Percentiles rank a stretch among this genome's conserved stretches.
phyloP scores from a whole-genome alignment of 1,139 yeast species.

The Casaregolazyma lundiana region DNA sequence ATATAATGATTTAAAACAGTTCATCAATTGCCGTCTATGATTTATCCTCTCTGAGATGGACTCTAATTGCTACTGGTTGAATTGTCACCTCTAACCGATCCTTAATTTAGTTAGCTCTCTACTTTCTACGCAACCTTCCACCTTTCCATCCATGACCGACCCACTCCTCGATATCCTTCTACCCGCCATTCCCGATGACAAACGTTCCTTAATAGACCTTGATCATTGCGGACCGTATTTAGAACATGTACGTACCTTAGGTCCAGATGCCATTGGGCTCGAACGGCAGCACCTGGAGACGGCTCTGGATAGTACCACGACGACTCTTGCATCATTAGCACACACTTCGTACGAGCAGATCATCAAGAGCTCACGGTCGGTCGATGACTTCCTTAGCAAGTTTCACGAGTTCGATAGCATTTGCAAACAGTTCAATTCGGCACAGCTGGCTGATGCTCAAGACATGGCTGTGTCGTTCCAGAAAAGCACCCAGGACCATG shows the following conservation, averaged over 20 bases:
- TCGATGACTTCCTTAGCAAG: constrained; percentile 16
- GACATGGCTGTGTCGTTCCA: constrained; percentile 22
- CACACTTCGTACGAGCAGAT: constrained; percentile 25
- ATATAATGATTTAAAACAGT: too few species aligned
- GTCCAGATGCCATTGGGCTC: constrained; percentile 19
- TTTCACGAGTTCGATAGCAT: constrained; percentile 19
- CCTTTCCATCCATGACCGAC: constrained; percentile 17
- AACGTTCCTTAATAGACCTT: constrained; percentile 5
- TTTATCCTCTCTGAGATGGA: too few species aligned
- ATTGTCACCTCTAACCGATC: too few species aligned
- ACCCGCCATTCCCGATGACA: constrained; percentile 20
- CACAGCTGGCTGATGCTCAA: constrained; percentile 9
- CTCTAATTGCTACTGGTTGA: too few species aligned
- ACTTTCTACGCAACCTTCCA: not conserved
- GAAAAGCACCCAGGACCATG: constrained; percentile 5
- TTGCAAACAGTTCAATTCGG: constrained; percentile 15
- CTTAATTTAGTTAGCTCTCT: too few species aligned
- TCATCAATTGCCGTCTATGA: too few species aligned
- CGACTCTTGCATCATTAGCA: constrained; percentile 23
- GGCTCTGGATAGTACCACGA: constrained; percentile 18
- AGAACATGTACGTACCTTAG: constrained; percentile 22
- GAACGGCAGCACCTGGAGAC: constrained; percentile 22
- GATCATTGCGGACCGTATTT: constrained; percentile 14
- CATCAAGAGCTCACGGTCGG: constrained; percentile 18
- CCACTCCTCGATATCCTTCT: constrained; percentile 26